phyloP scores from a whole-genome alignment of 441 rosid genomes.

The Macaranga tanarius region DNA sequence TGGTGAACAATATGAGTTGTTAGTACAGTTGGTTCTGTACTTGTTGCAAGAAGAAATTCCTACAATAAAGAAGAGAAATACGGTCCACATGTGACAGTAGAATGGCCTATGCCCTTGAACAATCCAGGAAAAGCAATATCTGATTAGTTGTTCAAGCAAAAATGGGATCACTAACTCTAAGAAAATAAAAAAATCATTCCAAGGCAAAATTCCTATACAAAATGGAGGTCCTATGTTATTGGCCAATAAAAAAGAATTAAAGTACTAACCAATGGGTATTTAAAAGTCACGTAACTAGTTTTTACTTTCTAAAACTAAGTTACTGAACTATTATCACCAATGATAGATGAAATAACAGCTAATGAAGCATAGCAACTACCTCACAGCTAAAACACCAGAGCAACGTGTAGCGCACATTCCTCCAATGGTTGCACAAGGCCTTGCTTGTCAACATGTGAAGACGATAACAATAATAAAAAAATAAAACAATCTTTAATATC shows the following conservation, averaged over 20 bases:
- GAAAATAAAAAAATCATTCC: neutral
- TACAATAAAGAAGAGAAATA: neutral
- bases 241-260: neutral
- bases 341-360: conserved; percentile 9
- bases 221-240: neutral
- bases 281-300: neutral
- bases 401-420: conserved; percentile 99
- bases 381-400: conserved; percentile 93
- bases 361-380: conserved; percentile 48
- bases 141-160: neutral
- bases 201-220: neutral
- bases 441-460: conserved; percentile 39
- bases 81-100: neutral
- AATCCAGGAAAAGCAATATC: conserved; percentile 2
- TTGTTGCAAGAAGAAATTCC: conserved; percentile 1
- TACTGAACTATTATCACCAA: conserved; percentile 6
- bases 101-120: neutral
- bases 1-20: neutral
- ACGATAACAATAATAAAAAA: conserved; percentile 14
- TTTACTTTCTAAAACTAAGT: conserved; percentile 4
- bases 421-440: conserved; percentile 91
- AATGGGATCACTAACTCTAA: neutral
- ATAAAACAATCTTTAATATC: neutral
- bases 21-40: conserved; percentile 1
- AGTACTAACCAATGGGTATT: neutral